A percentile compares a stretch with the other conserved stretches of the same genome.
Evolutionary conservation across 306 rosid species (phyloP).

Genomic region (Sophora flavescens): DNA sequence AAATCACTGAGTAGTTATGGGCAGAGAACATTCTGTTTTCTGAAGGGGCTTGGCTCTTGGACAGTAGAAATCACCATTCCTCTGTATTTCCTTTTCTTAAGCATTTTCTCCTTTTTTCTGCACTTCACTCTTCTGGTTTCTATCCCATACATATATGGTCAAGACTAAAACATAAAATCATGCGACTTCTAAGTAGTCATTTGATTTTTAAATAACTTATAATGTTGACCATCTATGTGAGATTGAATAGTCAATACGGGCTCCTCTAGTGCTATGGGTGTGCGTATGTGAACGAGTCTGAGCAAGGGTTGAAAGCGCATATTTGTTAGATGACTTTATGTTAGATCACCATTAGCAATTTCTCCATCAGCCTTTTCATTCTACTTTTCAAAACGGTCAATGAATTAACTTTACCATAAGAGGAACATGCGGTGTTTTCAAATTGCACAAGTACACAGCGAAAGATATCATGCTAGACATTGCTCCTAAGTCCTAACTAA

Average conservation of each 20-base stretch:
- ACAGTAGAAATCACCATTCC: no score
- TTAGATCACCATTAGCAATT: conserved; percentile 7
- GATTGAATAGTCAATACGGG: conserved; percentile 1
- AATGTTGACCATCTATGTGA: not conserved
- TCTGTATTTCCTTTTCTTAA: no score
- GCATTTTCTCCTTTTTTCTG: no score
- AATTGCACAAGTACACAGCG: not conserved
- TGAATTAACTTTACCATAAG: not conserved
- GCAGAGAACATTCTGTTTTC: no score
- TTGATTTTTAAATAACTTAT: conserved; percentile 2
- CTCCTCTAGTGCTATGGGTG: not conserved
- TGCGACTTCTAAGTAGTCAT: not conserved
- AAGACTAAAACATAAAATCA: not conserved
- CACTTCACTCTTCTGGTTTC: no score
- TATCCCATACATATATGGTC: not conserved
- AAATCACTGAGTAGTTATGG: no score
- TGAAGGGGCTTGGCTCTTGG: no score
- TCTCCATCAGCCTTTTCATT: not conserved
- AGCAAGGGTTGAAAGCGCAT: not conserved
- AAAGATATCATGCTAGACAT: conserved; percentile 21
- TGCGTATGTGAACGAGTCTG: not conserved
- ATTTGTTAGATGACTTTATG: conserved; percentile 7
- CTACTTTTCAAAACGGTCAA: not conserved
- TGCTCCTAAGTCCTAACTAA: conserved; percentile 7
- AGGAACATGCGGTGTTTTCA: conserved; percentile 17